phyloP scores from a whole-genome alignment of 2,329 filamentous ascomycete species.

The Neonectria hederae region DNA sequence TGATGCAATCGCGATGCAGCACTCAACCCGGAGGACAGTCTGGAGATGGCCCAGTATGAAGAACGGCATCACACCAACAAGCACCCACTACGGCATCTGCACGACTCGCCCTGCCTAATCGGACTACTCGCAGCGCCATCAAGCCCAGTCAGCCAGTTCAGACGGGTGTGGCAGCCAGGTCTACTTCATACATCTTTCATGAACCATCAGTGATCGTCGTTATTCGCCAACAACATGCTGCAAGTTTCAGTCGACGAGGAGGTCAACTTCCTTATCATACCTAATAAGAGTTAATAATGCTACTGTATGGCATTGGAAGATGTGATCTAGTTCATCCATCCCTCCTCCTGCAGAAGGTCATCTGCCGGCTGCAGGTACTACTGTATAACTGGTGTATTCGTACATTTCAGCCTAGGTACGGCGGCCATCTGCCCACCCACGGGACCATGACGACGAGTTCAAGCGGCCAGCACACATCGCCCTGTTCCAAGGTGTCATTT shows the following conservation, averaged over 20 bases:
- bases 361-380: background rate
- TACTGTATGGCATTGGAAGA: background rate
- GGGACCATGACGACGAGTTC: background rate
- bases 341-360: background rate
- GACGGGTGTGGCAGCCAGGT: slow-evolving; percentile 14
- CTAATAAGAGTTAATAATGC: background rate
- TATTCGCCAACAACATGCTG: background rate
- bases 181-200: slow-evolving; percentile 3
- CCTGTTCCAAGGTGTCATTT: background rate
- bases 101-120: slow-evolving; percentile 6
- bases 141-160: slow-evolving; percentile 8
- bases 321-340: background rate
- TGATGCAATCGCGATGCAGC: background rate
- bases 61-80: background rate
- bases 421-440: background rate
- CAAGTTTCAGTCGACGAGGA: background rate
- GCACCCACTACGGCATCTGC: background rate
- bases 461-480: background rate
- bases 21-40: background rate
- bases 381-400: background rate
- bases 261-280: background rate
- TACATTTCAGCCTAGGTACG: background rate
- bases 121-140: slow-evolving; percentile 2
- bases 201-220: background rate
- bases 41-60: background rate